A percentile compares a stretch with the other conserved stretches of the same genome.
Evolutionary conservation across 352 stramenopile species (phyloP).

Genomic region (Thalassiosira exigua): DNA sequence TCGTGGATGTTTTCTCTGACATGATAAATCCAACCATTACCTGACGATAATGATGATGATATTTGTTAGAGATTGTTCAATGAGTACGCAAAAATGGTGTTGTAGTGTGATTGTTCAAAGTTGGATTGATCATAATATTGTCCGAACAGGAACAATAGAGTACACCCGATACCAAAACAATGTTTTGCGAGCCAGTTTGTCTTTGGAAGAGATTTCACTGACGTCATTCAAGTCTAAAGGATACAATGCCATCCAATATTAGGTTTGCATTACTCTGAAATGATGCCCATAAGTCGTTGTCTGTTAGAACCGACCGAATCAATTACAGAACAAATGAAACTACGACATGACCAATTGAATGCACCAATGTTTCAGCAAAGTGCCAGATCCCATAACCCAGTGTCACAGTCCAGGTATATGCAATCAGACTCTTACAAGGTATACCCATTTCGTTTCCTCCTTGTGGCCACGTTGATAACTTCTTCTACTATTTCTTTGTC

Average conservation of each 20-base stretch:
- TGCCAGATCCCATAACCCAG: background rate
- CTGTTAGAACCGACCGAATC: background rate
- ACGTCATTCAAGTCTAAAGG: slow-evolving; percentile 7
- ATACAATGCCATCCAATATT: background rate
- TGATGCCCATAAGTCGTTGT: background rate
- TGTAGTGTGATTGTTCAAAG: no score
- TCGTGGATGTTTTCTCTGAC: background rate
- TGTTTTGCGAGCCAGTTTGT: background rate
- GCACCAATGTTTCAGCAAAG: background rate
- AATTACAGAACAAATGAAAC: background rate
- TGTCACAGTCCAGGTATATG: background rate
- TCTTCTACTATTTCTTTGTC: background rate
- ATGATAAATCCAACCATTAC: background rate
- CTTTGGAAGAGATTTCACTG: background rate
- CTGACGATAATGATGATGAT: background rate
- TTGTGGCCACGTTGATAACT: background rate
- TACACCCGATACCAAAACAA: background rate
- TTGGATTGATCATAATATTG: background rate
- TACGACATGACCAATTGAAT: background rate
- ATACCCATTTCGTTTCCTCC: background rate
- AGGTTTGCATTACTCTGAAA: background rate
- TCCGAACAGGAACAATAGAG: background rate
- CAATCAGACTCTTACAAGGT: background rate
- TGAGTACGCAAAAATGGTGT: background rate
- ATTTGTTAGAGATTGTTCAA: background rate